phyloP scores from a whole-genome alignment of 257 asterid genomes.

The Solanum piurae region DNA sequence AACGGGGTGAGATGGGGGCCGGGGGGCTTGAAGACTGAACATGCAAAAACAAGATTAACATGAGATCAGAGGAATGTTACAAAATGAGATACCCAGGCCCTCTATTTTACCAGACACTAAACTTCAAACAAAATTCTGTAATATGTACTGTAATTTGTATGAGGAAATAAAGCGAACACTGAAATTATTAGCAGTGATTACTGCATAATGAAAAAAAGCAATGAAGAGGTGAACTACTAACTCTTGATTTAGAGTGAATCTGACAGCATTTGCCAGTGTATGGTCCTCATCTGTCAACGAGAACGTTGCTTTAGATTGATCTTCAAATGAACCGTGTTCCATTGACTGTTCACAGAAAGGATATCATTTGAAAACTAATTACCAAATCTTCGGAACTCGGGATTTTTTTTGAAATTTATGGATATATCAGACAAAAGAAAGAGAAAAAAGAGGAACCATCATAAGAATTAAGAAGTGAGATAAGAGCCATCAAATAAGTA shows the following conservation, averaged over 20 bases:
- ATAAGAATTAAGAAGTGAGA: no score
- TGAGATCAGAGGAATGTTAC: background rate
- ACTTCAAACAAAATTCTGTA: background rate
- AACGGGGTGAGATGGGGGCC: background rate
- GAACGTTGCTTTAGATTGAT: conserved; percentile 63
- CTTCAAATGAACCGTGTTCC: conserved; percentile 41
- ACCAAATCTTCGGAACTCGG: background rate
- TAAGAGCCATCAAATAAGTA: no score
- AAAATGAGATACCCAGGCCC: background rate
- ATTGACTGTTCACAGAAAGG: background rate
- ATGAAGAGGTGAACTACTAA: conserved; percentile 17
- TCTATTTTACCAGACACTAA: background rate
- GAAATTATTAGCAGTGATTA: background rate
- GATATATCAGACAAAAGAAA: no score
- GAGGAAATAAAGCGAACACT: background rate
- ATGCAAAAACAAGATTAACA: background rate
- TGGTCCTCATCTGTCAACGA: conserved; percentile 75
- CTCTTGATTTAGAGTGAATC: conserved; percentile 82
- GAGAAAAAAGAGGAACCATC: no score
- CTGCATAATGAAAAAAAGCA: background rate
- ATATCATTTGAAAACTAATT: no score
- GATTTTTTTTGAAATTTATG: background rate
- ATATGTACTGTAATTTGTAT: background rate
- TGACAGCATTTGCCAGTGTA: conserved; percentile 63
- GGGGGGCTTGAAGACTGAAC: background rate